Conservation (phyloP, 75 land plant species). For the Pseudotsuga menziesii region DNA sequence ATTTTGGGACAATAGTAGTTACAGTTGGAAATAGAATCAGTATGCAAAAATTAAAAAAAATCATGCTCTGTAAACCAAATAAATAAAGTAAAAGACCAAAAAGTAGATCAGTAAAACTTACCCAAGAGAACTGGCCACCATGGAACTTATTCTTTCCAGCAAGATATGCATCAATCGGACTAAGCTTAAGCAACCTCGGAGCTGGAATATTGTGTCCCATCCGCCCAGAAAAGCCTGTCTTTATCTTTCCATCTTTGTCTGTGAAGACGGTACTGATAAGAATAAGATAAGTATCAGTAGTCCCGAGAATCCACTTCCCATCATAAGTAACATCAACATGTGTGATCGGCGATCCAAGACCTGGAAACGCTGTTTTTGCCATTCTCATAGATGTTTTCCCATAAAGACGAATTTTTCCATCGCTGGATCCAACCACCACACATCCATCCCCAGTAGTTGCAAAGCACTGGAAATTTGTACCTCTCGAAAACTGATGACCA, state of each 20-base stretch:
- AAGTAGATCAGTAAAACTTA: constrained; percentile 22
- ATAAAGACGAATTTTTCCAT: constrained; percentile 94
- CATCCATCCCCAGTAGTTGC: constrained; percentile 96
- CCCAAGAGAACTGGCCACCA: constrained; percentile 99
- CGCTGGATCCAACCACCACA: constrained; percentile 96
- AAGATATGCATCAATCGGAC: constrained; percentile 84
- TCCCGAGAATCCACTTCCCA: constrained; percentile 97
- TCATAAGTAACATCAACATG: constrained; percentile 99
- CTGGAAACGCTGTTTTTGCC: constrained; percentile 99
- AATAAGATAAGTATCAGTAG: constrained; percentile 94
- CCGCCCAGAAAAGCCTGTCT: constrained; percentile 92
- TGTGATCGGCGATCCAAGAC: constrained; percentile 93
- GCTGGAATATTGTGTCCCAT: constrained; percentile 96
- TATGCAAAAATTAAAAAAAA: background rate
- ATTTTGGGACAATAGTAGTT: too few relatives aligned
- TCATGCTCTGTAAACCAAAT: background rate
- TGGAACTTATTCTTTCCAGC: constrained; percentile 93
- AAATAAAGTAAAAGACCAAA: background rate
- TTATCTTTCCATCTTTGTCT: constrained; percentile 91
- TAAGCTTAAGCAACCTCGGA: constrained; percentile 94
- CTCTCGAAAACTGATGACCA: constrained; percentile 96
- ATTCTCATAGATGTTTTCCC: constrained; percentile 85
- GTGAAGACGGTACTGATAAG: constrained; percentile 89
- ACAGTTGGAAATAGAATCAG: background rate
- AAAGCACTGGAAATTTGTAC: constrained; percentile 98